These are phyloP conservation scores for Boletus rufocinnamomeus DNA, from an alignment of 768 basidiomycete species.

Conservation along the genomic window DNA sequence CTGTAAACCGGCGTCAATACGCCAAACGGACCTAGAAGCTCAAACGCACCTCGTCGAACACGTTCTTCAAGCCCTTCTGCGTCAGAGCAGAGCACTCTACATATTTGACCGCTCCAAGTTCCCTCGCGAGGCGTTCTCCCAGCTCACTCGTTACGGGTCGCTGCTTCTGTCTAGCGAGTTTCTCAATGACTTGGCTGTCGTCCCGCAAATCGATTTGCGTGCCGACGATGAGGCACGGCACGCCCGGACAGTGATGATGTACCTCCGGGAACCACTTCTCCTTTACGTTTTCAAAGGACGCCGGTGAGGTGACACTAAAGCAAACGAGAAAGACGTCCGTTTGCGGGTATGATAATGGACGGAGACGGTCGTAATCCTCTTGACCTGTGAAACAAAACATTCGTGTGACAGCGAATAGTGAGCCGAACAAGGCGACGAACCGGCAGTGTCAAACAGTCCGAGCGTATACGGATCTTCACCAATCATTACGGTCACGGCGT, in stretches of 20 bases:
- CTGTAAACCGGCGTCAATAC: conserved; percentile 35
- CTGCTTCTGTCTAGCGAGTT: conserved; percentile 95
- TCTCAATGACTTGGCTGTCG: conserved; percentile 90
- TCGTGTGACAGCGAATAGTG: conserved; percentile 3
- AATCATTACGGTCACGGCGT: conserved; percentile 99
- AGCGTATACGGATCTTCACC: conserved; percentile 99
- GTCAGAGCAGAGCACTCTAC: conserved; percentile 99
- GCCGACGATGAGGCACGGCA: conserved; percentile 98
- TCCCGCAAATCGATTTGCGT: conserved; percentile 98
- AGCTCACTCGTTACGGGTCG: conserved; percentile 84
- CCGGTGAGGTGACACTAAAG: conserved; percentile 98
- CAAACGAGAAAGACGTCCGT: conserved; percentile 99
- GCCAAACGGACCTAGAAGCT: neutral
- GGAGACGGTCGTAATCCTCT: conserved; percentile 99
- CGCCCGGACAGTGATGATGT: conserved; percentile 98
- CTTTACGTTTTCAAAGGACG: conserved; percentile 99
- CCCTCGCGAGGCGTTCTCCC: conserved; percentile 94
- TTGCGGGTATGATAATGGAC: conserved; percentile 98
- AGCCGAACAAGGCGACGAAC: conserved; percentile 48
- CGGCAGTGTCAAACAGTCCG: conserved; percentile 98
- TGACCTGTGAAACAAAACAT: conserved; percentile 61
- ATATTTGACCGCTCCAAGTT: conserved; percentile 98
- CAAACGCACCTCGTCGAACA: conserved; percentile 92
- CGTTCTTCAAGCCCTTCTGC: conserved; percentile 99
- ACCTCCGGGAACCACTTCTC: conserved; percentile 99